Evolutionary conservation across 75 land plant genomes (phyloP).

Genomic region (Pinus tabuliformis): DNA sequence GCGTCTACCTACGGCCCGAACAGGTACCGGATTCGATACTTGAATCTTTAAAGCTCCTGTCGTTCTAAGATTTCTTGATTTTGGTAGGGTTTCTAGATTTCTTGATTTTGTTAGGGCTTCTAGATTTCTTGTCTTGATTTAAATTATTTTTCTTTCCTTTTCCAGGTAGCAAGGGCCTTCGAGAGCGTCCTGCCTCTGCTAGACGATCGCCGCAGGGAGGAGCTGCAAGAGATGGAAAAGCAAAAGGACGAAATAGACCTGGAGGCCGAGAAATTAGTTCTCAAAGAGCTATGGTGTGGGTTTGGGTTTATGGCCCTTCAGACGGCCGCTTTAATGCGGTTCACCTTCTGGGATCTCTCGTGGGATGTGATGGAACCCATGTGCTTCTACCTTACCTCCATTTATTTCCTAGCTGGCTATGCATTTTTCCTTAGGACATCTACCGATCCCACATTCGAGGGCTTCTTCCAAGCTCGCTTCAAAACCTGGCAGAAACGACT

Average conservation of each 20-base stretch:
- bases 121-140: not conserved
- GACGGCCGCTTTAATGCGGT: constrained; percentile 56
- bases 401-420: constrained; percentile 59
- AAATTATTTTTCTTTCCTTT: not conserved
- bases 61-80: not conserved
- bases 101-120: not conserved
- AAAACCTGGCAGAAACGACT: constrained; percentile 39
- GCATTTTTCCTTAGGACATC: constrained; percentile 74
- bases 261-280: constrained; percentile 40
- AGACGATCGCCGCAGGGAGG: constrained; percentile 34
- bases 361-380: constrained; percentile 96
- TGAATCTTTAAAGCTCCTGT: not conserved
- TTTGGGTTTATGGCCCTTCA: constrained; percentile 42
- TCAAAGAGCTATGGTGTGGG: constrained; percentile 50
- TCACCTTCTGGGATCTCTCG: constrained; percentile 79
- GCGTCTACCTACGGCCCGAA: constrained; percentile 69
- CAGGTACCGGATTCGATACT: constrained; percentile 32
- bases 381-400: constrained; percentile 64
- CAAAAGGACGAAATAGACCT: constrained; percentile 48
- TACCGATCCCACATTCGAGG: constrained; percentile 75
- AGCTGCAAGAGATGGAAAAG: constrained; percentile 41
- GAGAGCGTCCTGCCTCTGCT: constrained; percentile 8
- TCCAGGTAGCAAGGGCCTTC: constrained; percentile 28
- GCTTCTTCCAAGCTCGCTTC: constrained; percentile 60
- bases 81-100: not conserved